Evolutionary conservation across 257 asterid species (phyloP).

Genomic region (Osmanthus fragrans): DNA sequence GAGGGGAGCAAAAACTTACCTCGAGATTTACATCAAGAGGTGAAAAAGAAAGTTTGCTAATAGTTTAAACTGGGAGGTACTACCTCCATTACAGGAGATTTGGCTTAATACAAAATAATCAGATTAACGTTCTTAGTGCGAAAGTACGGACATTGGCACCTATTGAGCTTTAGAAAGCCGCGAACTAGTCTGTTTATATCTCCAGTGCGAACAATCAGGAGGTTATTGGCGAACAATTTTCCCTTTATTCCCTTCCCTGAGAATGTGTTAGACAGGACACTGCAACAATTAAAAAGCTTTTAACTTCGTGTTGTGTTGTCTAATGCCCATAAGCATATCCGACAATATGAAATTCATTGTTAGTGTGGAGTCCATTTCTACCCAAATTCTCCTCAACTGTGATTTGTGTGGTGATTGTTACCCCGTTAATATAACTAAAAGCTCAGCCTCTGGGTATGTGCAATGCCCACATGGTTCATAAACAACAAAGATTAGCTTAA

Average conservation of each 20-base stretch:
- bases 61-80: no score
- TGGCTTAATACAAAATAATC: no score
- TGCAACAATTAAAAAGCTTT: background rate
- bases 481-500: no score
- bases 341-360: background rate
- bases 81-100: no score
- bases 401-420: background rate
- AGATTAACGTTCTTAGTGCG: no score
- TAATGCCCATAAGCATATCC: background rate
- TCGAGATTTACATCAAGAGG: no score
- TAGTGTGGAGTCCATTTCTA: background rate
- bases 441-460: background rate
- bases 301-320: background rate
- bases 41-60: no score
- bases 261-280: background rate
- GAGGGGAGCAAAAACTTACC: no score
- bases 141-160: no score
- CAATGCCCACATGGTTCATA: background rate
- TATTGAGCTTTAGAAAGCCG: no score
- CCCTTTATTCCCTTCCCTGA: background rate
- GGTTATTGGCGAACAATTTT: background rate
- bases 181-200: no score
- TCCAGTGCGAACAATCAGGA: background rate
- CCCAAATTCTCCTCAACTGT: background rate
- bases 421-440: background rate